Percentiles rank a stretch among this genome's conserved stretches.
These are phyloP conservation scores for Porphyrellus cyaneotinctus DNA, from an alignment of 768 basidiomycete genomes.

Conservation along the genomic window DNA sequence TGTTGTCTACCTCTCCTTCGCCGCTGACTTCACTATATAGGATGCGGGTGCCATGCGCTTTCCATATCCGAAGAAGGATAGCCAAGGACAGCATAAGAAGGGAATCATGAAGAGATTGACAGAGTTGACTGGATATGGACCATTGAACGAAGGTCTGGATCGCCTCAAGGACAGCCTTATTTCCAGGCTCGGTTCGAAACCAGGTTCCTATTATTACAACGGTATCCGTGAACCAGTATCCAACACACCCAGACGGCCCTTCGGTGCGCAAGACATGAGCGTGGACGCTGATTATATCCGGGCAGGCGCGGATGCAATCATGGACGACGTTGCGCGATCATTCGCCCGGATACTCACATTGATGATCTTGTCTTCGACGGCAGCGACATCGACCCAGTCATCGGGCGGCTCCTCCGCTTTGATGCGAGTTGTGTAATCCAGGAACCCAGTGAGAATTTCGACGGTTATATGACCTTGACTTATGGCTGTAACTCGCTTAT, in stretches of 20 bases:
- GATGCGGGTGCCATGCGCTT: background rate
- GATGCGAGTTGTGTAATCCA: too few species aligned
- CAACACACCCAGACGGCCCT: background rate
- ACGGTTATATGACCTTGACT: background rate
- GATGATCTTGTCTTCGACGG: too few species aligned
- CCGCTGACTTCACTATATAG: background rate
- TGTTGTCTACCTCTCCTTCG: background rate
- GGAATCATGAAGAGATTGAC: slow-evolving; percentile 29
- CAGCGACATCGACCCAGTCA: too few species aligned
- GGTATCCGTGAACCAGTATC: slow-evolving; percentile 6
- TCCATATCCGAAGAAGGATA: slow-evolving; percentile 8
- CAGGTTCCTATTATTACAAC: slow-evolving; percentile 10
- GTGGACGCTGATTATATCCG: slow-evolving; percentile 8
- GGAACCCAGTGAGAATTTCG: too few species aligned
- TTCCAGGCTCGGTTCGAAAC: slow-evolving; percentile 15
- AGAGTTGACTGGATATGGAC: slow-evolving; percentile 26
- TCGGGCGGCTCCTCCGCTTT: too few species aligned
- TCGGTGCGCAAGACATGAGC: slow-evolving; percentile 5
- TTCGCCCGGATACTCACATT: slow-evolving; percentile 19
- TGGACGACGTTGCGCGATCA: slow-evolving; percentile 15
- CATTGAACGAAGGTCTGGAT: background rate
- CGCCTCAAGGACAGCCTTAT: slow-evolving; percentile 18
- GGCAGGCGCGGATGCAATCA: slow-evolving; percentile 19
- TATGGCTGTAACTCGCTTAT: slow-evolving; percentile 5
- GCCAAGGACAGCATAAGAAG: slow-evolving; percentile 16